Conservation (phyloP, 257 asterid genomes). For the Craterostigma plantagineum region DNA sequence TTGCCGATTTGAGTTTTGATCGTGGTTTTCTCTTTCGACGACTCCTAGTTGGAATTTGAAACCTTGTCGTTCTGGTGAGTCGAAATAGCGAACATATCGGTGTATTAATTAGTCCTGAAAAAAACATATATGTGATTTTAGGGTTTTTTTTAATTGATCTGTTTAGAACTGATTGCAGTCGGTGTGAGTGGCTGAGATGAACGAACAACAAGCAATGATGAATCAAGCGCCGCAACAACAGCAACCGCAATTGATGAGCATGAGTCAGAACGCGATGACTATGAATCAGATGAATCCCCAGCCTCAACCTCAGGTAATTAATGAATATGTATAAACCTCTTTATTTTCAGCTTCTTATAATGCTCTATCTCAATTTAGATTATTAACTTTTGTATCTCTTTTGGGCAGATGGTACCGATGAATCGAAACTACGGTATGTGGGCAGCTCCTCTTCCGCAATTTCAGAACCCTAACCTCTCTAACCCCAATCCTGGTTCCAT, state of each 20-base stretch:
- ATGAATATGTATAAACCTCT: neutral
- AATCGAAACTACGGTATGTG: slow-evolving; percentile 48
- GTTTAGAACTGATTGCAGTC: too few relatives aligned
- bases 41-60: too few relatives aligned
- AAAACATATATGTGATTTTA: too few relatives aligned
- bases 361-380: neutral
- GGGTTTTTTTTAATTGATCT: too few relatives aligned
- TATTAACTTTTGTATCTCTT: neutral
- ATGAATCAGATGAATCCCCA: slow-evolving; percentile 19
- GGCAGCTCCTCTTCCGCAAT: slow-evolving; percentile 35
- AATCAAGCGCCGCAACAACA: slow-evolving; percentile 18
- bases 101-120: too few relatives aligned
- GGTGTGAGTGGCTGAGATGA: slow-evolving; percentile 16
- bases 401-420: slow-evolving; percentile 35
- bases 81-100: too few relatives aligned
- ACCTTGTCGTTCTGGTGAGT: too few relatives aligned
- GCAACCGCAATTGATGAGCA: slow-evolving; percentile 18
- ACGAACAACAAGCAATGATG: slow-evolving; percentile 38
- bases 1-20: too few relatives aligned
- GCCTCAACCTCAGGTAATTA: slow-evolving; percentile 30
- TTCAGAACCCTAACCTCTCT: slow-evolving; percentile 33
- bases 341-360: neutral
- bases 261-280: slow-evolving; percentile 20
- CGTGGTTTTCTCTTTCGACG: too few relatives aligned
- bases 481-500: slow-evolving; percentile 14